Evolutionary conservation across 495 filamentous ascomycete species (phyloP), one percentile per base, ranked within the genome.

Genomic region (Clohesyomyces aquaticus): DNA sequence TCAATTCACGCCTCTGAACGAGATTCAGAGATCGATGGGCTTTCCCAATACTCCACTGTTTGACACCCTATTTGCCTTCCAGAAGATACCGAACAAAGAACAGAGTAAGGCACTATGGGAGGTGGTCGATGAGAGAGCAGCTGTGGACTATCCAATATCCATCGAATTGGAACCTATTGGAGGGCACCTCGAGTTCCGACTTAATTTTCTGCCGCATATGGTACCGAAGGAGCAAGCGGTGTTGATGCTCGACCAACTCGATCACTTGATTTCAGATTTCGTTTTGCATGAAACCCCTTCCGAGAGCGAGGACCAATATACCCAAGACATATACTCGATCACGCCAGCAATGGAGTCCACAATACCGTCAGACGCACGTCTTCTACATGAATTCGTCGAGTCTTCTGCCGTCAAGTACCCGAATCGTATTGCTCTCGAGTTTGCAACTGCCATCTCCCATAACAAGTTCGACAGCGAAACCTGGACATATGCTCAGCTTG

Each of bases 11-110:
- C 83, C 89, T 3, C 74, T 94, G 16, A 74, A 79, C 4, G 80
- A 82, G 23, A 85, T 94, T 35, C 89, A 91, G 65, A 80, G 81
- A 26, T 87, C 84, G 81, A 77, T 87, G 48, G 84, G 83, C 2
- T 77, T 75, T 49, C 76, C 81, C 0, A 80, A 87, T 28, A 75
- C 81, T 21, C 76, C 78, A 12, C 79, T 91, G 1, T 93, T 95
- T 66, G 90, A 95, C 72, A 89, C 89, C 0, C 74, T 95, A 27
- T 85, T 95, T 70, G 86, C 86, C 0, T 93, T 90, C 70, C 91
- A 93, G 68, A 91, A 90, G 62, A 59, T 79, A 0, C 53, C 51
- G 0, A 38, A 41, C 4, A 32, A 63, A 2, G 68, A 73, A 3
- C 1, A 29, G 10, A 1, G 3, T 18, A 9, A 46, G 14, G 27